Conservation (phyloP, 805 yeast species). For the Saccharomycopsis javanensis region DNA sequence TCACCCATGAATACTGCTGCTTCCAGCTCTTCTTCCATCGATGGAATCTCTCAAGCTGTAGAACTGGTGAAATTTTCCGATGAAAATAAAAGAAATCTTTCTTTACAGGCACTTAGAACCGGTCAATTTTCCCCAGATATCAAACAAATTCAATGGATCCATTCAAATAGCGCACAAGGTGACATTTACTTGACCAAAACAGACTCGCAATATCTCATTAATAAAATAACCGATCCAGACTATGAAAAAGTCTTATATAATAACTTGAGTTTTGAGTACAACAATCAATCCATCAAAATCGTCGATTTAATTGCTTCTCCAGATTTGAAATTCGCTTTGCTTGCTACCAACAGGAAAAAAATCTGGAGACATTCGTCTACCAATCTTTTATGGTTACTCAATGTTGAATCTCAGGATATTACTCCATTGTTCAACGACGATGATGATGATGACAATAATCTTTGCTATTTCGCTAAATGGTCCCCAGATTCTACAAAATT, state of each 20-base stretch:
- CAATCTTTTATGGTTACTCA: slow-evolving; percentile 35
- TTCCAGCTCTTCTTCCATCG: background rate
- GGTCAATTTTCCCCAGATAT: slow-evolving; percentile 45
- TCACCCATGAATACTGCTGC: background rate
- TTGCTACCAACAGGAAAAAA: slow-evolving; percentile 51
- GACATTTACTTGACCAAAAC: slow-evolving; percentile 56
- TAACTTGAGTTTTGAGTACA: slow-evolving; percentile 36
- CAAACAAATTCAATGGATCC: slow-evolving; percentile 63
- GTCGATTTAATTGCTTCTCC: slow-evolving; percentile 57
- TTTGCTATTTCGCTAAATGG: slow-evolving; percentile 45
- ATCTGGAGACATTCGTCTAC: slow-evolving; percentile 47
- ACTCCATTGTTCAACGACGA: slow-evolving; percentile 17
- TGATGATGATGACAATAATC: slow-evolving; percentile 17
- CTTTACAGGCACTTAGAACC: slow-evolving; percentile 40
- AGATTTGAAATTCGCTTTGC: slow-evolving; percentile 45
- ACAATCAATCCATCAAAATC: slow-evolving; percentile 35
- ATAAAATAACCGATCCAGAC: slow-evolving; percentile 27
- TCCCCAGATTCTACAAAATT: slow-evolving; percentile 60
- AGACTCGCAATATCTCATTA: slow-evolving; percentile 42
- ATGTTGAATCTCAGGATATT: slow-evolving; percentile 25
- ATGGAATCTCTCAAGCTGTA: slow-evolving; percentile 7
- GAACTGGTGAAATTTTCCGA: background rate
- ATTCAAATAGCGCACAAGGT: slow-evolving; percentile 36
- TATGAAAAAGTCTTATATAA: slow-evolving; percentile 41
- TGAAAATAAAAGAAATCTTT: slow-evolving; percentile 21